Conservation (phyloP, 257 asterid species). For the Petunia axillaris region DNA sequence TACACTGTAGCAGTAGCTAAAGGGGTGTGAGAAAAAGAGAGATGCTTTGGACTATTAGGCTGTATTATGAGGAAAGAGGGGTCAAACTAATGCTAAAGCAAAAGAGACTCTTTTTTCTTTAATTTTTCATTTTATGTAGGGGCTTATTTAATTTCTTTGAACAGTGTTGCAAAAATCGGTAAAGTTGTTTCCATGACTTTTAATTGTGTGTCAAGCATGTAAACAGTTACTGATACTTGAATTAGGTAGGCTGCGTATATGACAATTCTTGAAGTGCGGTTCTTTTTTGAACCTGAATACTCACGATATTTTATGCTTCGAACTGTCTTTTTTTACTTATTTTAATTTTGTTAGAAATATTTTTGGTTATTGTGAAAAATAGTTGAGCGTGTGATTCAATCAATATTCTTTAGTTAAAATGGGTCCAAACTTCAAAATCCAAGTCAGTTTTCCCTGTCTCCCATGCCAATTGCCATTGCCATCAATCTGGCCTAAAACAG, state of each 20-base stretch:
- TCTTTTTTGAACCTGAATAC: too few relatives aligned
- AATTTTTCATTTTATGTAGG: background rate
- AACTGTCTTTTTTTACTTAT: background rate
- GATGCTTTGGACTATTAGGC: constrained; percentile 23
- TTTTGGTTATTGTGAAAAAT: too few relatives aligned
- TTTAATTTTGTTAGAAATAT: background rate
- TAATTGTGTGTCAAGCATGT: too few relatives aligned
- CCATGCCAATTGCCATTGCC: constrained; percentile 23
- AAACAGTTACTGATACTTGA: too few relatives aligned
- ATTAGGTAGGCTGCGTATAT: too few relatives aligned
- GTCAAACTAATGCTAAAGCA: constrained; percentile 27
- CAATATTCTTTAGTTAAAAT: constrained; percentile 19
- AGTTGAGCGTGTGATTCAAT: constrained; percentile 19
- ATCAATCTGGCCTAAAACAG: background rate
- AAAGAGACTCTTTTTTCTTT: constrained; percentile 11
- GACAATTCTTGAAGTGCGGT: too few relatives aligned
- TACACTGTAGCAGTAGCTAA: background rate
- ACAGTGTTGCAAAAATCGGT: too few relatives aligned
- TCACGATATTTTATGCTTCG: too few relatives aligned
- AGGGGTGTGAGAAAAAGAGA: background rate
- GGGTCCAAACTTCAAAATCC: constrained; percentile 28
- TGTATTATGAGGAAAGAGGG: background rate
- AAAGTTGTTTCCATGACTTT: too few relatives aligned
- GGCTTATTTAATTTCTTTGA: background rate
- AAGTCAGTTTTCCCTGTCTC: constrained; percentile 20